Evolutionary conservation across 345 rosid species (phyloP).

Genomic region (Brassica carinata): DNA sequence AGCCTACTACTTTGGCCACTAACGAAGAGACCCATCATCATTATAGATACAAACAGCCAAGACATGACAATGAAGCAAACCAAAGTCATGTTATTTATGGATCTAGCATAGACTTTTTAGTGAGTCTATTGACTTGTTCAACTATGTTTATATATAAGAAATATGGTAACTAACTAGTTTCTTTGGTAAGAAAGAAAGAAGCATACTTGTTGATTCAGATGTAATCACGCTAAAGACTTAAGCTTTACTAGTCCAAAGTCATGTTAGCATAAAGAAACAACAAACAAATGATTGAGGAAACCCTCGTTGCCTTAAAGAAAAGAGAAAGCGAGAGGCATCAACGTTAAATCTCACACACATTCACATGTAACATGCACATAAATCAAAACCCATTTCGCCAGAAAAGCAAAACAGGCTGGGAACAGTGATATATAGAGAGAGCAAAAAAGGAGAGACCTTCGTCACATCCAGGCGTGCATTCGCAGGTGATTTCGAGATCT

Average conservation of each 20-base stretch:
- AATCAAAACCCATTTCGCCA: constrained; percentile 44
- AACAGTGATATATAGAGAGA: background rate
- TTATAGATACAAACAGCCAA: constrained; percentile 5
- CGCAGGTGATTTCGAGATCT: constrained; percentile 91
- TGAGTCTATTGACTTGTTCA: background rate
- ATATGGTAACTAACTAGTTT: background rate
- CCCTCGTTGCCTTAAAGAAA: background rate
- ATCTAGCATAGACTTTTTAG: constrained; percentile 7
- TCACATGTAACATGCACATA: constrained; percentile 43
- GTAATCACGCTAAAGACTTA: constrained; percentile 5
- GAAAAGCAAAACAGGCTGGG: constrained; percentile 19
- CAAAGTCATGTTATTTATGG: background rate
- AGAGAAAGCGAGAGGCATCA: constrained; percentile 48
- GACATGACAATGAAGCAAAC: background rate
- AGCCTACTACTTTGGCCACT: constrained; percentile 12
- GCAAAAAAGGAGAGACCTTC: constrained; percentile 66
- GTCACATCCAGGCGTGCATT: constrained; percentile 98
- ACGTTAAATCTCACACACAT: constrained; percentile 44
- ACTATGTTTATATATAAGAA: background rate
- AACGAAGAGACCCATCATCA: constrained; percentile 3
- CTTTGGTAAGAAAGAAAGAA: background rate
- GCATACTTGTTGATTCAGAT: constrained; percentile 15
- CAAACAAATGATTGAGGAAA: background rate
- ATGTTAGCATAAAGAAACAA: background rate
- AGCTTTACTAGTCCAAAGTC: constrained; percentile 10